Conservation (phyloP, 2,329 filamentous ascomycete species). For the Alternaria consortialis region DNA sequence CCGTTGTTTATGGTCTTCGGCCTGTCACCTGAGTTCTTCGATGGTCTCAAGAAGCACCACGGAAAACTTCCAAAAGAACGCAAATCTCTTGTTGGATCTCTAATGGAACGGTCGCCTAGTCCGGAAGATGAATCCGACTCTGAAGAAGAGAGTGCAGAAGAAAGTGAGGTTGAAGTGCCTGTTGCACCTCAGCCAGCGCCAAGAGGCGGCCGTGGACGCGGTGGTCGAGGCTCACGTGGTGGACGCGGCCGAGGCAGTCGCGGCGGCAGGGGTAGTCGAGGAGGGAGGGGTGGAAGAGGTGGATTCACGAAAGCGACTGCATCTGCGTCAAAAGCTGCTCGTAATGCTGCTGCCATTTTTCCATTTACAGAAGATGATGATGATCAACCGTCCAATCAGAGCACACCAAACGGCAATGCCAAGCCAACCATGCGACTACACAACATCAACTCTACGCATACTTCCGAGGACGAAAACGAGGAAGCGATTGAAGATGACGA, state of each 20-base stretch:
- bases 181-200: constrained; percentile 28
- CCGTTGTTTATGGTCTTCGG: constrained; percentile 48
- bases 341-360: constrained; percentile 44
- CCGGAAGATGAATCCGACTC: constrained; percentile 31
- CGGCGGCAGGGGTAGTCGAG: constrained; percentile 40
- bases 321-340: constrained; percentile 42
- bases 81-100: constrained; percentile 24
- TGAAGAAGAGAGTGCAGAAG: constrained; percentile 31
- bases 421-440: constrained; percentile 36
- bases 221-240: constrained; percentile 41
- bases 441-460: constrained; percentile 25
- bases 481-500: constrained; percentile 27
- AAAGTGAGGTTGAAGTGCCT: constrained; percentile 37
- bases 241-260: constrained; percentile 40
- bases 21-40: constrained; percentile 44
- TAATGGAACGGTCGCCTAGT: constrained; percentile 23
- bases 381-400: constrained; percentile 48
- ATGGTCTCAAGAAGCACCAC: constrained; percentile 40
- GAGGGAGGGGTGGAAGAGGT: constrained; percentile 37
- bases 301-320: constrained; percentile 32
- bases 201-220: constrained; percentile 38
- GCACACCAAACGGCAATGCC: constrained; percentile 39
- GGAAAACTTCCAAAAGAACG: constrained; percentile 39
- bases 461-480: constrained; percentile 30
- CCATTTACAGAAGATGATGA: constrained; percentile 48